Evolutionary conservation across 148 eudicot genomes (phyloP).

Genomic region (Agrostemma githago): DNA sequence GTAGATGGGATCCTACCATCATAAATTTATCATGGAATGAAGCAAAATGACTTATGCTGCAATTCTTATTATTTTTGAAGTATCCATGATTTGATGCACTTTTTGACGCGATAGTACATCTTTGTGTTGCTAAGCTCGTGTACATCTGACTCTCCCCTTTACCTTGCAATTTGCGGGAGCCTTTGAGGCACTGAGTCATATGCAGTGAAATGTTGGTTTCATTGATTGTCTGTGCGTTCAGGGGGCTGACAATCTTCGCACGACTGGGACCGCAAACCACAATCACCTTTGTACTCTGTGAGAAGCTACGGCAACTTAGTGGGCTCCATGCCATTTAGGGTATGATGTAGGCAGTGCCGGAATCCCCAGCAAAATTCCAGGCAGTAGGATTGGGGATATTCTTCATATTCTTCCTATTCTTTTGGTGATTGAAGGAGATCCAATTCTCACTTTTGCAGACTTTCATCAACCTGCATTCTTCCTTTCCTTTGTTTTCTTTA

Average conservation of each 20-base stretch:
- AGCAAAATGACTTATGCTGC: too few species aligned
- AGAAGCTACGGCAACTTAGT: constrained; percentile 72
- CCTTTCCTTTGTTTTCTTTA: constrained; percentile 1
- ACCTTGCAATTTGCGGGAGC: too few species aligned
- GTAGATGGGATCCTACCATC: not conserved
- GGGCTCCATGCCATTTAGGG: constrained; percentile 68
- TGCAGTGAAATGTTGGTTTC: not conserved
- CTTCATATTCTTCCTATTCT: constrained; percentile 13
- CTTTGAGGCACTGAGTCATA: not conserved
- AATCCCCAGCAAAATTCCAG: not conserved
- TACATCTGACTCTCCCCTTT: too few species aligned
- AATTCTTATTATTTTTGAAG: too few species aligned
- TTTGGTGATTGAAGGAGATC: constrained; percentile 18
- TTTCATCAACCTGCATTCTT: not conserved
- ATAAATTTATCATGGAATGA: not conserved
- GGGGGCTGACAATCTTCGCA: constrained; percentile 82
- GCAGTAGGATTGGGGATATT: not conserved
- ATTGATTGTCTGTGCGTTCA: too few species aligned
- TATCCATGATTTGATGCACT: too few species aligned
- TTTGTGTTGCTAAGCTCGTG: too few species aligned
- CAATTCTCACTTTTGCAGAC: constrained; percentile 12
- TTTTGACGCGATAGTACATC: too few species aligned
- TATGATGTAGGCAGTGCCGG: not conserved
- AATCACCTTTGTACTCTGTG: constrained; percentile 76
- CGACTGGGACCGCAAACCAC: constrained; percentile 87